A percentile compares a stretch with the other conserved stretches of the same genome.
Conservation (phyloP, 495 filamentous ascomycete genomes). For the Aspergillus sclerotiicarbonarius region DNA sequence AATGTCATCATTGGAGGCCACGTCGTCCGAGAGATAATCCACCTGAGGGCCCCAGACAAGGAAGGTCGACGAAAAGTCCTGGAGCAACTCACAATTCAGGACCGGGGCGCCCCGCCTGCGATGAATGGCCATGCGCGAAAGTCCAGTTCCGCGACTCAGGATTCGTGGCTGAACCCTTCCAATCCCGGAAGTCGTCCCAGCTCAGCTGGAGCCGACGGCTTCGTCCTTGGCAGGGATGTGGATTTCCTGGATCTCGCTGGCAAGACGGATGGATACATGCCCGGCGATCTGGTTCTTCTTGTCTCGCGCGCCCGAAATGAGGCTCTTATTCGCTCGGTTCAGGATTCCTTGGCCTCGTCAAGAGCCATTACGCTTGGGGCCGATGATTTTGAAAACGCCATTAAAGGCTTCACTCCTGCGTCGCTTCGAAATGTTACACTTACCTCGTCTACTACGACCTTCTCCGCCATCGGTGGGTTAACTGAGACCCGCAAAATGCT, state of each 20-base stretch:
- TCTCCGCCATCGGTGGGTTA: conserved; percentile 86
- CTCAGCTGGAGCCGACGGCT: conserved; percentile 56
- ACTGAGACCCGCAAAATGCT: conserved; percentile 79
- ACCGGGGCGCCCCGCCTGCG: conserved; percentile 40
- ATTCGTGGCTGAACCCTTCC: conserved; percentile 71
- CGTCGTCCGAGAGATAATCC: conserved; percentile 78
- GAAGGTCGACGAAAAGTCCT: conserved; percentile 80
- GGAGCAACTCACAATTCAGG: conserved; percentile 57
- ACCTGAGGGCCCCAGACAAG: conserved; percentile 85
- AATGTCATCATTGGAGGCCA: conserved; percentile 77
- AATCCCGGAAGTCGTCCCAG: conserved; percentile 45
- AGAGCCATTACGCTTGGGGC: conserved; percentile 59
- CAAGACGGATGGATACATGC: conserved; percentile 96
- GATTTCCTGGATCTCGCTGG: conserved; percentile 92
- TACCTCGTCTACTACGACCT: conserved; percentile 83
- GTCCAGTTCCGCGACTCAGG: conserved; percentile 42
- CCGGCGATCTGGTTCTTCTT: conserved; percentile 83
- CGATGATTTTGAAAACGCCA: conserved; percentile 75
- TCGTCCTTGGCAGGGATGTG: conserved; percentile 67
- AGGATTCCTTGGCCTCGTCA: conserved; percentile 31
- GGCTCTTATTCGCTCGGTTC: conserved; percentile 73
- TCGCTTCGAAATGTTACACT: conserved; percentile 91
- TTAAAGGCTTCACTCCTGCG: conserved; percentile 90
- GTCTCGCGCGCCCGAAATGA: conserved; percentile 87
- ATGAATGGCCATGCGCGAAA: conserved; percentile 35